Percentiles rank a stretch among this genome's conserved stretches.
These are phyloP conservation scores for Rhododendron simsii DNA, from an alignment of 148 eudicot species.

Conservation along the genomic window DNA sequence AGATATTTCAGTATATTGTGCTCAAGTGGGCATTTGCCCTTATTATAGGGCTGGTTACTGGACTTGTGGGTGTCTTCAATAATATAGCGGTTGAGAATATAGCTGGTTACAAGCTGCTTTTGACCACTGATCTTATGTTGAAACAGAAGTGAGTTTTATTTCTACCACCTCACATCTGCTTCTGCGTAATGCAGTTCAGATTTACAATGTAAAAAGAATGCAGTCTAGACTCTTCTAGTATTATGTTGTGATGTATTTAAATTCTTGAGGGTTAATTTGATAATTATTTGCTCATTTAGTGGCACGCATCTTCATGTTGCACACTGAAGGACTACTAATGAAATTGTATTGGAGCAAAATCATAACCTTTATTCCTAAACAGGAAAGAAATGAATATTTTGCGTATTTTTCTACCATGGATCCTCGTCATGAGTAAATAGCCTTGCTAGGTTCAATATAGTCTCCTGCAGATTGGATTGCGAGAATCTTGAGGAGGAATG, in stretches of 20 bases:
- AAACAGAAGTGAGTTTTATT: constrained; percentile 48
- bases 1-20: constrained; percentile 57
- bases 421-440: not conserved
- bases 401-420: not conserved
- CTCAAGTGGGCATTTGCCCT: constrained; percentile 79
- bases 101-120: constrained; percentile 63
- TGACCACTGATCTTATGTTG: constrained; percentile 44
- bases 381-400: not conserved
- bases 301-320: not conserved
- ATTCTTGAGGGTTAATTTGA: not conserved
- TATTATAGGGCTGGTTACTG: constrained; percentile 65
- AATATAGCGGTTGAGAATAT: constrained; percentile 67
- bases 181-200: not conserved
- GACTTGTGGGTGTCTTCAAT: constrained; percentile 66
- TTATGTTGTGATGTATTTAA: not conserved
- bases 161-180: not conserved
- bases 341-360: not conserved
- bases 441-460: not conserved
- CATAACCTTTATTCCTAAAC: not conserved
- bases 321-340: not conserved
- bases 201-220: not conserved
- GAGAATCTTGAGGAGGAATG: not conserved
- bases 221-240: not conserved
- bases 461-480: not conserved
- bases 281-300: not conserved